A percentile compares a stretch with the other conserved stretches of the same genome.
phyloP scores from a whole-genome alignment of 2,329 filamentous ascomycete genomes.

The Fusarium torulosum region DNA sequence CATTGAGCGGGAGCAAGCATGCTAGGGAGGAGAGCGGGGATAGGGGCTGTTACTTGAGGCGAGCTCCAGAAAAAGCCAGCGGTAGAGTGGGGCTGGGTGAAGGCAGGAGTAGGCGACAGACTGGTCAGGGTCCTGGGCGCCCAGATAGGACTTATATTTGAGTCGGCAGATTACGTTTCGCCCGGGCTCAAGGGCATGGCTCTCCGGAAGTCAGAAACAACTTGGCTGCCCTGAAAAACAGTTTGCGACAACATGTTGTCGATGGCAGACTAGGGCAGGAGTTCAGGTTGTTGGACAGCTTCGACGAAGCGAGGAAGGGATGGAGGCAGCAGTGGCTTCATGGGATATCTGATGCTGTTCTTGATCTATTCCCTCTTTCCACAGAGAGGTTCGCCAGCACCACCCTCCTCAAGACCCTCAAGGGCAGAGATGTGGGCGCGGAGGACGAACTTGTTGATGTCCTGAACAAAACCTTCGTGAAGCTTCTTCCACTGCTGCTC shows the following conservation, averaged over 20 bases:
- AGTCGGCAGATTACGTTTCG: slow-evolving; percentile 79
- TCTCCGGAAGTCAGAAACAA: slow-evolving; percentile 86
- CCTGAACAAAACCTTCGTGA: slow-evolving; percentile 95
- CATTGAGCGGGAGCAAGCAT: slow-evolving; percentile 89
- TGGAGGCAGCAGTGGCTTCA: slow-evolving; percentile 87
- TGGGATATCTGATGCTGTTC: slow-evolving; percentile 83
- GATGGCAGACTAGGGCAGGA: slow-evolving; percentile 85
- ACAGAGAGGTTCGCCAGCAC: slow-evolving; percentile 90
- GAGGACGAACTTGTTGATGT: slow-evolving; percentile 97
- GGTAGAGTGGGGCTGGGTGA: slow-evolving; percentile 78
- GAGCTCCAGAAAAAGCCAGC: slow-evolving; percentile 84
- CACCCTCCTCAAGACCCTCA: slow-evolving; percentile 96
- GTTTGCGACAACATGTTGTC: slow-evolving; percentile 85
- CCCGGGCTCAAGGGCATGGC: slow-evolving; percentile 90
- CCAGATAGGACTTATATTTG: slow-evolving; percentile 79
- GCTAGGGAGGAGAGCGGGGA: slow-evolving; percentile 84
- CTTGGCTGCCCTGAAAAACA: slow-evolving; percentile 72
- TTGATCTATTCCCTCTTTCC: slow-evolving; percentile 96
- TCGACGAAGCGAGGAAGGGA: slow-evolving; percentile 91
- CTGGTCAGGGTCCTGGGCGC: slow-evolving; percentile 81
- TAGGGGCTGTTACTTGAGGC: slow-evolving; percentile 78
- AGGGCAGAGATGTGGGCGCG: slow-evolving; percentile 88
- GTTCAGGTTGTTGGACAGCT: slow-evolving; percentile 84
- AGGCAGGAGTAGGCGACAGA: slow-evolving; percentile 83
- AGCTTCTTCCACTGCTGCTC: slow-evolving; percentile 96